Evolutionary conservation across 495 filamentous ascomycete genomes (phyloP).

Genomic region (Aspergillus haitiensis): DNA sequence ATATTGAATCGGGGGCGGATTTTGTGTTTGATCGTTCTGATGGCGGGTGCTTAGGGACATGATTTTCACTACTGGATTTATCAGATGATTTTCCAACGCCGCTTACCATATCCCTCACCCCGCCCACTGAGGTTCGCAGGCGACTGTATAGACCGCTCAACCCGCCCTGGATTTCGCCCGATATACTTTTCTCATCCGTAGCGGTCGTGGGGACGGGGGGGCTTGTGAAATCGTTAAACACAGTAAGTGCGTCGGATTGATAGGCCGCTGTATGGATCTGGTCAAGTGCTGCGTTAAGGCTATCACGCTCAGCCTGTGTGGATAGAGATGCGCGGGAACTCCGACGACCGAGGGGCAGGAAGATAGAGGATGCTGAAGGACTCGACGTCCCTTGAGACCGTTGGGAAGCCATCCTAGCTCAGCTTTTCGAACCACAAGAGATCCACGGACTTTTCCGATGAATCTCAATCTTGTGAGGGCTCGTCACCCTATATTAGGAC

Average conservation of each 20-base stretch:
- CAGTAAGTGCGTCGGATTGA: conserved; percentile 75
- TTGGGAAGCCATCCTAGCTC: conserved; percentile 40
- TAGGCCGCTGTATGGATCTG: conserved; percentile 82
- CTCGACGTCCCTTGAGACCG: conserved; percentile 40
- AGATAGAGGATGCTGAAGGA: conserved; percentile 46
- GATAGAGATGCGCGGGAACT: conserved; percentile 66
- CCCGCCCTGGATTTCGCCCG: conserved; percentile 76
- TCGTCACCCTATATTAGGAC: conserved; percentile 22
- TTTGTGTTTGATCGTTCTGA: conserved; percentile 34
- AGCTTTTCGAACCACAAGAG: neutral
- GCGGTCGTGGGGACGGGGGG: conserved; percentile 50
- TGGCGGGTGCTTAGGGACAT: conserved; percentile 28
- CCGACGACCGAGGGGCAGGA: conserved; percentile 45
- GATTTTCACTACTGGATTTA: conserved; percentile 29
- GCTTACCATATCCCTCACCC: conserved; percentile 59
- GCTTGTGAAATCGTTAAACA: conserved; percentile 78
- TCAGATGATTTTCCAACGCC: conserved; percentile 42
- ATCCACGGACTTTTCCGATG: neutral
- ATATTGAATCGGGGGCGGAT: conserved; percentile 25
- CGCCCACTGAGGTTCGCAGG: conserved; percentile 74
- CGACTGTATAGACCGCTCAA: conserved; percentile 83
- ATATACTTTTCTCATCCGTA: conserved; percentile 64
- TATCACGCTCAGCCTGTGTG: conserved; percentile 65
- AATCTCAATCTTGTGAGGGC: conserved; percentile 13
- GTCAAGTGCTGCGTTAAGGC: conserved; percentile 71